Evolutionary conservation across 192 early-diverging fungal species (phyloP).

Genomic region (Backusella macrospora): DNA sequence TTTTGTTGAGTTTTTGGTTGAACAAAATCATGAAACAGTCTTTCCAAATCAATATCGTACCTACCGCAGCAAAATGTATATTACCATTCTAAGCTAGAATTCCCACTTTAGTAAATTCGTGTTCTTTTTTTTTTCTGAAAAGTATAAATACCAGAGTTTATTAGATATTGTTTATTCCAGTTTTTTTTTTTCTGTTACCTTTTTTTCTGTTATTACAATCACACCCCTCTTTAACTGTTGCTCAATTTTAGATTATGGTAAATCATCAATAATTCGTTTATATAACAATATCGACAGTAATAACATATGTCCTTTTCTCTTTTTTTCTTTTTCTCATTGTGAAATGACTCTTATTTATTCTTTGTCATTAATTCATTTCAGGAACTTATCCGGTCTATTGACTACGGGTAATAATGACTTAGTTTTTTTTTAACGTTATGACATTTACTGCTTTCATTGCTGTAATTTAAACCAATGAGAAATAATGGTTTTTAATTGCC

Average conservation of each 20-base stretch:
- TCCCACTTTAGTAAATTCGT: background rate
- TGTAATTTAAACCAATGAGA: background rate
- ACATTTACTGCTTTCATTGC: background rate
- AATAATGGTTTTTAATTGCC: conserved; percentile 1
- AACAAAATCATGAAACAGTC: conserved; percentile 6
- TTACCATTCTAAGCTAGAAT: conserved; percentile 5
- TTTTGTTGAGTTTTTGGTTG: background rate
- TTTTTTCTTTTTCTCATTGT: background rate
- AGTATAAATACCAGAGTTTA: background rate
- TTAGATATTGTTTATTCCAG: background rate
- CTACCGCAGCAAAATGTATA: background rate
- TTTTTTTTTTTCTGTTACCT: background rate
- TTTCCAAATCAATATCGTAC: background rate
- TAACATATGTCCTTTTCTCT: background rate
- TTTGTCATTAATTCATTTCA: background rate
- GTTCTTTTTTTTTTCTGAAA: background rate
- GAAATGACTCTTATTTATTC: background rate
- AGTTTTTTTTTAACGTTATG: background rate
- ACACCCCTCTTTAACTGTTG: background rate
- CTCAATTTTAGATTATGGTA: background rate
- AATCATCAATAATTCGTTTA: background rate
- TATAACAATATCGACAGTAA: background rate
- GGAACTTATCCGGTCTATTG: background rate
- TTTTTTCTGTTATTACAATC: background rate
- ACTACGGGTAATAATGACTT: background rate